Evolutionary conservation across 2,329 filamentous ascomycete genomes (phyloP).

Genomic region (Elsinoe arachidis): DNA sequence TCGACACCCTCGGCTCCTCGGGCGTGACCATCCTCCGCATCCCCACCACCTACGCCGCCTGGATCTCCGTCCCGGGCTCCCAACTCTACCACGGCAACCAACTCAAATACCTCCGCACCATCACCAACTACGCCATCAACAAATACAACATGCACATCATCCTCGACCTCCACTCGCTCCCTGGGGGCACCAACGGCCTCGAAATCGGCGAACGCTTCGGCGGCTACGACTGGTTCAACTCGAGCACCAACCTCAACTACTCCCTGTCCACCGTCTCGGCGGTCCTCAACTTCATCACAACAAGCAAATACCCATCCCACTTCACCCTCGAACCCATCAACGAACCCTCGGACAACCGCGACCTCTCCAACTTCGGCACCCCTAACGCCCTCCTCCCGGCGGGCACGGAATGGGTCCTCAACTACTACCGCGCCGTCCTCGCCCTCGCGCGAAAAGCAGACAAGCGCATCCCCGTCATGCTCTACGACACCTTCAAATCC

Average conservation of each 20-base stretch:
- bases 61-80: slow-evolving; percentile 14
- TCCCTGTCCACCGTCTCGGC: slow-evolving; percentile 27
- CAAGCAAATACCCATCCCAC: slow-evolving; percentile 23
- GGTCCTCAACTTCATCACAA: slow-evolving; percentile 27
- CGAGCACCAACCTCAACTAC: slow-evolving; percentile 27
- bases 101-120: slow-evolving; percentile 13
- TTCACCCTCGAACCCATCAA: slow-evolving; percentile 33
- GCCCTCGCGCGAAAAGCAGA: background rate
- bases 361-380: slow-evolving; percentile 26
- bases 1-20: slow-evolving; percentile 14
- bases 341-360: slow-evolving; percentile 29
- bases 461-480: slow-evolving; percentile 12
- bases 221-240: slow-evolving; percentile 30
- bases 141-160: slow-evolving; percentile 31
- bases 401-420: slow-evolving; percentile 26
- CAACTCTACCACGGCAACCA: slow-evolving; percentile 15
- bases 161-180: slow-evolving; percentile 27
- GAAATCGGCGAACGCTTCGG: slow-evolving; percentile 23
- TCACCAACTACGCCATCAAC: slow-evolving; percentile 27
- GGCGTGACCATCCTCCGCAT: slow-evolving; percentile 15
- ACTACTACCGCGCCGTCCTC: slow-evolving; percentile 20
- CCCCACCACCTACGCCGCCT: slow-evolving; percentile 16
- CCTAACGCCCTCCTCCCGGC: slow-evolving; percentile 24
- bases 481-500: slow-evolving; percentile 8
- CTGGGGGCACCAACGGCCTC: slow-evolving; percentile 28